Conservation (phyloP, 2,329 filamentous ascomycete genomes). For the Phialophora macrospora region DNA sequence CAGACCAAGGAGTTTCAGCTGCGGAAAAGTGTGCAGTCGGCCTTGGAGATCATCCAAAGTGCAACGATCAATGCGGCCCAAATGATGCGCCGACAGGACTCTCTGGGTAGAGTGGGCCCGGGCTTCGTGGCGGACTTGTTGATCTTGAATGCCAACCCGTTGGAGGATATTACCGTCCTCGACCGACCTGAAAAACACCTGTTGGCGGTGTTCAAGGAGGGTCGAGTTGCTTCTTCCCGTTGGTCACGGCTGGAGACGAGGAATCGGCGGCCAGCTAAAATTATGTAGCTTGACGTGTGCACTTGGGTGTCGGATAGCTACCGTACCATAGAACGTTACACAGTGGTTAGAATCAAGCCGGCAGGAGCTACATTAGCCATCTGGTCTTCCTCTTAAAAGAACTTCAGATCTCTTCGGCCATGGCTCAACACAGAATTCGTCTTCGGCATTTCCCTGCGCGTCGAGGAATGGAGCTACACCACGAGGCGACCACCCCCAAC, state of each 20-base stretch:
- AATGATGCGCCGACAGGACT: slow-evolving; percentile 54
- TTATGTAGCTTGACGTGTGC: slow-evolving; percentile 7
- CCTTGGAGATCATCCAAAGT: slow-evolving; percentile 55
- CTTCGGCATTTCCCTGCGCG: no score
- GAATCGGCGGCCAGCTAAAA: slow-evolving; percentile 23
- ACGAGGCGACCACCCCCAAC: no score
- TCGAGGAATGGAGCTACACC: no score
- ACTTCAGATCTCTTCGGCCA: no score
- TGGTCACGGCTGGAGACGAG: slow-evolving; percentile 28
- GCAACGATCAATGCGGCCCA: slow-evolving; percentile 60
- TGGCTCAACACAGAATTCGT: no score
- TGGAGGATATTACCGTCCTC: slow-evolving; percentile 61
- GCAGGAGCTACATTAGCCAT: slow-evolving; percentile 4
- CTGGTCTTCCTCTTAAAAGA: background rate
- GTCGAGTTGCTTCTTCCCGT: slow-evolving; percentile 48
- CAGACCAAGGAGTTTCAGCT: slow-evolving; percentile 58
- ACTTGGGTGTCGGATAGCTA: background rate
- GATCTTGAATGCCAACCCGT: slow-evolving; percentile 58
- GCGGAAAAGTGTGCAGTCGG: slow-evolving; percentile 50
- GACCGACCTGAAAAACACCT: slow-evolving; percentile 54
- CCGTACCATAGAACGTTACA: background rate
- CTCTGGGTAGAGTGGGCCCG: slow-evolving; percentile 57
- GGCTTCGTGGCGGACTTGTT: slow-evolving; percentile 61
- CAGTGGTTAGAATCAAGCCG: background rate
- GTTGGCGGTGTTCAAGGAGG: slow-evolving; percentile 61